These are phyloP conservation scores for Protomyces lactucae-debilis DNA, from an alignment of 1,139 yeast species.

Conservation along the genomic window DNA sequence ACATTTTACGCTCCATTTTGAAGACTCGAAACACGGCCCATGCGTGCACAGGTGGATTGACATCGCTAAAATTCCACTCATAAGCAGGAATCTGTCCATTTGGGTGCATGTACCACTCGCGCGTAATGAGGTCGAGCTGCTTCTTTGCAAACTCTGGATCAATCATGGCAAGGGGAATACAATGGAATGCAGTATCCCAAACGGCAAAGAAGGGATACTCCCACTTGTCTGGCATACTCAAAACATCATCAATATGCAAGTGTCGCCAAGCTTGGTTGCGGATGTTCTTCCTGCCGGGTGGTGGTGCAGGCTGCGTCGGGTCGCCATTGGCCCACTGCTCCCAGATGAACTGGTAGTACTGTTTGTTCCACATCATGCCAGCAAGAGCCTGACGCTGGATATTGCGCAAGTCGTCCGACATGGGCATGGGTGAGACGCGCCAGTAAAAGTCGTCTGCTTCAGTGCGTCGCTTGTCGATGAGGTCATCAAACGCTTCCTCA, in stretches of 20 bases:
- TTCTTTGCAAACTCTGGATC: slow-evolving; percentile 92
- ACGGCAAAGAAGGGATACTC: slow-evolving; percentile 97
- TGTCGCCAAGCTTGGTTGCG: slow-evolving; percentile 89
- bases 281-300: slow-evolving; percentile 72
- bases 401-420: slow-evolving; percentile 72
- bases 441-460: slow-evolving; percentile 95
- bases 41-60: slow-evolving; percentile 96
- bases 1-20: slow-evolving; percentile 83
- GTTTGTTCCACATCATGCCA: slow-evolving; percentile 92
- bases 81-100: slow-evolving; percentile 98
- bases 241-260: slow-evolving; percentile 78
- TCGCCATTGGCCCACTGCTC: slow-evolving; percentile 89
- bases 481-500: slow-evolving; percentile 69
- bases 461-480: slow-evolving; percentile 69
- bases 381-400: slow-evolving; percentile 95
- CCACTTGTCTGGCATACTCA: slow-evolving; percentile 94
- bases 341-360: slow-evolving; percentile 82
- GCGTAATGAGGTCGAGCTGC: slow-evolving; percentile 77
- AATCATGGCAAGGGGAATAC: slow-evolving; percentile 88
- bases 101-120: slow-evolving; percentile 99
- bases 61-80: slow-evolving; percentile 95
- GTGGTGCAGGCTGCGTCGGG: slow-evolving; percentile 69
- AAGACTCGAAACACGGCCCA: slow-evolving; percentile 92
- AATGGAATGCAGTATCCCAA: slow-evolving; percentile 97
- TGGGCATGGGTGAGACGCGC: slow-evolving; percentile 81